These are phyloP conservation scores for Arthrocladium fulminans DNA, from an alignment of 2,329 filamentous ascomycete genomes.

Conservation along the genomic window DNA sequence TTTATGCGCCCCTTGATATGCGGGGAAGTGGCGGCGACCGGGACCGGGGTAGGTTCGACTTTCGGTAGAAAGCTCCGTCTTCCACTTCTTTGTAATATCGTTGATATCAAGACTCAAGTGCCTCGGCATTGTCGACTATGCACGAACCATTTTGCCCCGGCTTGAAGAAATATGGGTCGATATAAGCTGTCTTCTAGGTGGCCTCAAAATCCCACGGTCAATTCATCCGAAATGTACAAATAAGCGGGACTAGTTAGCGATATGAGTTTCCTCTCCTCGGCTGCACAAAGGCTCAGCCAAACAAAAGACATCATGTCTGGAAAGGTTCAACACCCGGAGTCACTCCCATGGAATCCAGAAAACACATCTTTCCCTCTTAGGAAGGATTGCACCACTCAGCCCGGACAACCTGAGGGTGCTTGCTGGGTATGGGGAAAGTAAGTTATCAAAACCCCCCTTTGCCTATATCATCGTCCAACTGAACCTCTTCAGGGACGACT, in stretches of 20 bases:
- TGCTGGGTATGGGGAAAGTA: slow-evolving; percentile 44
- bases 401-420: slow-evolving; percentile 45
- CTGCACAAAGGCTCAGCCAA: slow-evolving; percentile 31
- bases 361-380: slow-evolving; percentile 44
- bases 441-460: background rate
- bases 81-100: no score
- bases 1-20: no score
- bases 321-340: slow-evolving; percentile 34
- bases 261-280: slow-evolving; percentile 12
- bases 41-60: no score
- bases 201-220: no score
- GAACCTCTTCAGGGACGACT: slow-evolving; percentile 17
- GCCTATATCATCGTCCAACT: slow-evolving; percentile 31
- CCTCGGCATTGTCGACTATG: background rate
- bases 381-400: slow-evolving; percentile 44
- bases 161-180: no score
- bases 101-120: background rate
- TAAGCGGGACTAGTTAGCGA: background rate
- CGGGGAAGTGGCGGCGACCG: no score
- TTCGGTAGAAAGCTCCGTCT: no score
- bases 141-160: no score
- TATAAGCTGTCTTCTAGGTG: no score
- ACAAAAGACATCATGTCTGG: slow-evolving; percentile 39
- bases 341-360: slow-evolving; percentile 48
- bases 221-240: no score